Evolutionary conservation across 1,139 yeast species (phyloP).

Genomic region (Magnusiomyces suaveolens): DNA sequence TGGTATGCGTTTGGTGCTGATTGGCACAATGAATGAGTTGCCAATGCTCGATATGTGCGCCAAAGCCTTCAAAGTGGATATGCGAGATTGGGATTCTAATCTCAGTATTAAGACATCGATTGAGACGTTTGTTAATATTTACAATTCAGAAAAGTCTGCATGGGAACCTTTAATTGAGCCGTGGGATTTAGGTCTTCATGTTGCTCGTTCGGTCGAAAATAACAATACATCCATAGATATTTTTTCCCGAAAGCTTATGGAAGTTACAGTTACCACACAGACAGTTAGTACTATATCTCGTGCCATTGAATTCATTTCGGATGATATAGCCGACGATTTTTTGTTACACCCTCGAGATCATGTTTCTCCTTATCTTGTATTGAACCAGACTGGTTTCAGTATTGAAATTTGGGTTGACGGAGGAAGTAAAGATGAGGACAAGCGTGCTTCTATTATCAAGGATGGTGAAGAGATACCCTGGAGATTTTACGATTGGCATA

Average conservation of each 20-base stretch:
- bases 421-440: conserved; percentile 21
- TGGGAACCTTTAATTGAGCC: conserved; percentile 96
- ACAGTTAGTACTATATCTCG: conserved; percentile 37
- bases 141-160: conserved; percentile 81
- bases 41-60: conserved; percentile 80
- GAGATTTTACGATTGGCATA: conserved; percentile 94
- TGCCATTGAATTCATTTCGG: conserved; percentile 59
- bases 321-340: conserved; percentile 45
- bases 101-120: conserved; percentile 52
- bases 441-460: conserved; percentile 29
- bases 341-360: conserved; percentile 60
- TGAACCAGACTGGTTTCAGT: conserved; percentile 78
- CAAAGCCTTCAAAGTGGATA: conserved; percentile 60
- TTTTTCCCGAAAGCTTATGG: conserved; percentile 66
- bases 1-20: conserved; percentile 75
- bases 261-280: conserved; percentile 71
- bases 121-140: conserved; percentile 66
- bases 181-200: conserved; percentile 72
- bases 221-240: conserved; percentile 52
- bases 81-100: conserved; percentile 86
- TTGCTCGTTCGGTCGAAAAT: conserved; percentile 38
- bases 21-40: conserved; percentile 89
- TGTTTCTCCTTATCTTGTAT: conserved; percentile 54
- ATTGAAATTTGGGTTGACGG: conserved; percentile 67
- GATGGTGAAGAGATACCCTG: conserved; percentile 56